These are phyloP conservation scores for Kluyveromyces aestuarii DNA, from an alignment of 805 yeast genomes.

Conservation along the genomic window DNA sequence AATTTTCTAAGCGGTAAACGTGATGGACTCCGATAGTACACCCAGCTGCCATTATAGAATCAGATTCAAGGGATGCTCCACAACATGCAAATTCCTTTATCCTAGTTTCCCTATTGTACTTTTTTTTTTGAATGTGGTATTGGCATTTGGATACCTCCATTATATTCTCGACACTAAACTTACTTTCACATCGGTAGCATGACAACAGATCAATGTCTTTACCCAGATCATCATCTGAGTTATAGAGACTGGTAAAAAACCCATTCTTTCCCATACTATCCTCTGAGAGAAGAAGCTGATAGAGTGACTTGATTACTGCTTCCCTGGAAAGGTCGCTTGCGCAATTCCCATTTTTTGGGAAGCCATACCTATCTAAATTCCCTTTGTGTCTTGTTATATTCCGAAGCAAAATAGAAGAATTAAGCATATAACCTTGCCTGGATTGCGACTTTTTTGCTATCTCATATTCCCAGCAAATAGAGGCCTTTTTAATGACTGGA, in stretches of 20 bases:
- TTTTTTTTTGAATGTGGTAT: constrained; percentile 23
- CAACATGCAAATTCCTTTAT: constrained; percentile 26
- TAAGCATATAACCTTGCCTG: constrained; percentile 24
- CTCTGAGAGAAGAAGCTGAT: constrained; percentile 11
- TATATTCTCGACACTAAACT: constrained; percentile 18
- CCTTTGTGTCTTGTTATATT: constrained; percentile 24
- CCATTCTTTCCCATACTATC: constrained; percentile 17
- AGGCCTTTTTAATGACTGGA: constrained; percentile 11
- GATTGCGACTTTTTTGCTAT: constrained; percentile 21
- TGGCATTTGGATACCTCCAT: constrained; percentile 21
- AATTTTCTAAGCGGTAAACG: constrained; percentile 20
- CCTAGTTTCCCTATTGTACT: constrained; percentile 17
- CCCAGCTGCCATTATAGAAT: constrained; percentile 21
- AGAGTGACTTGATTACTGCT: constrained; percentile 12
- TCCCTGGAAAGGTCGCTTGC: constrained; percentile 5
- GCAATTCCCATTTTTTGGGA: not conserved
- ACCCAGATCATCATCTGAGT: not conserved
- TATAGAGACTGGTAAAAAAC: constrained; percentile 11
- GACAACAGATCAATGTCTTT: constrained; percentile 5
- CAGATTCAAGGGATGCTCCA: constrained; percentile 24
- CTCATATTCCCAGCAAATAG: constrained; percentile 19
- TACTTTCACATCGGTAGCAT: constrained; percentile 25
- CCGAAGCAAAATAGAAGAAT: constrained; percentile 23
- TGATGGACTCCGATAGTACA: constrained; percentile 20
- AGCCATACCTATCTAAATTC: constrained; percentile 9